Base-by-base conservation (phyloP, 2,329 filamentous ascomycete species). In the Aspergillus flavus region DNA sequence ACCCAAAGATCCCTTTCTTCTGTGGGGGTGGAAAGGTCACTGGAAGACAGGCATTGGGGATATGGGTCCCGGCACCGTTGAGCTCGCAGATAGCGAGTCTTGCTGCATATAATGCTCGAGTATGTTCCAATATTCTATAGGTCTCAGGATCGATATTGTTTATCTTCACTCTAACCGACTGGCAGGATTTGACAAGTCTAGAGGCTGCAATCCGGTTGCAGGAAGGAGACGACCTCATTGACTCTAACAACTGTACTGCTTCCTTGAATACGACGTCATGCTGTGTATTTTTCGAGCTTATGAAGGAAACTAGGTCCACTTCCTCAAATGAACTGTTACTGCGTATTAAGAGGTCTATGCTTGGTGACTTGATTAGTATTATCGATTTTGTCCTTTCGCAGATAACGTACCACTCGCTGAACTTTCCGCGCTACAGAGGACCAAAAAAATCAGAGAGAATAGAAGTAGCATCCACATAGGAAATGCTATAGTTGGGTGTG, bases 21-120 rank as follows among this genome's bases (percentile, higher is more conserved):
- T 75, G 64, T 19, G 75, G 68, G 0, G 74, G 68, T 7, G 79
- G 76, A 4, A 80, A 79, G 9, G 81, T 75, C 39, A 89, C 81
- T 2, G 82, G 75, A 21, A 76, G 69, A 67, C 88, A 91, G 28
- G 82, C 69, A 3, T 75, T 63, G 2, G 88, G 87, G 43, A 86
- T 76, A 2, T 73, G 61, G 19, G 83, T 80, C 12, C 82, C 81
- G 2, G 85, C 84, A 23, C 82, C 83, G 12, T 81, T 79, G 9
- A 89, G 79, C 69, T 90, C 88, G 68, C 89, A 91, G 10, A 89
- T 79, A 12, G 89, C 87, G 19, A 90, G 79, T 52, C 87, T 84
- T 10, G 85, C 84, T 2, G 87, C 87, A 66, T 88, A 90, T 36
- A 86, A 80, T 5, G 85, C 86, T 65, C 83, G 86, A 64, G 79